A percentile compares a stretch with the other conserved stretches of the same genome.
Conservation (phyloP, 805 yeast genomes). For the Ogataea haglerorum region DNA sequence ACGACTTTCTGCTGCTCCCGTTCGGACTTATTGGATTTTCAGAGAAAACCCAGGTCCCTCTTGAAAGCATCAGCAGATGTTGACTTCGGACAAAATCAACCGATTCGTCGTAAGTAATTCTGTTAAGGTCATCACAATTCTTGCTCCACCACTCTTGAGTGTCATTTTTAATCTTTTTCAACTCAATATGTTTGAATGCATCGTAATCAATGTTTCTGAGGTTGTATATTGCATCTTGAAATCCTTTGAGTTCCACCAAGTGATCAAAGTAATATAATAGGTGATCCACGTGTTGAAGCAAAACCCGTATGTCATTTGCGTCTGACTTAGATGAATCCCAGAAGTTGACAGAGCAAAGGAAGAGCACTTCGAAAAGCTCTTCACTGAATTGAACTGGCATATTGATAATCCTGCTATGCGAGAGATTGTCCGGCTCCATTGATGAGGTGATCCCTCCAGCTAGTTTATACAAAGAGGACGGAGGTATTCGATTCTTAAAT, state of each 20-base stretch:
- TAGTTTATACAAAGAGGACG: neutral
- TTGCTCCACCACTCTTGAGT: constrained; percentile 40
- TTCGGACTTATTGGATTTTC: constrained; percentile 43
- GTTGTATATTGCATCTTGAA: constrained; percentile 45
- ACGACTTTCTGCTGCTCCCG: constrained; percentile 20
- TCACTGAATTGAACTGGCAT: constrained; percentile 45
- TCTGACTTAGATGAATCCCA: constrained; percentile 66
- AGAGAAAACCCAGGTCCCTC: constrained; percentile 78
- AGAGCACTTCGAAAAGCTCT: constrained; percentile 50
- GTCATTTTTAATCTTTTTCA: constrained; percentile 36
- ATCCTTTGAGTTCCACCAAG: constrained; percentile 17
- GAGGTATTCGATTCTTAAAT: constrained; percentile 42
- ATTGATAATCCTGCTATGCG: neutral
- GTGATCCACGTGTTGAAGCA: constrained; percentile 43
- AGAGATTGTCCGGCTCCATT: neutral
- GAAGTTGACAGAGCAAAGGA: constrained; percentile 54
- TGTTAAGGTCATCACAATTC: constrained; percentile 47
- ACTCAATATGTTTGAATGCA: constrained; percentile 53
- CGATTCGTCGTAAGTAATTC: constrained; percentile 52
- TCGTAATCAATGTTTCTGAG: constrained; percentile 43
- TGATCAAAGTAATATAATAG: constrained; percentile 30
- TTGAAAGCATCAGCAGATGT: constrained; percentile 64
- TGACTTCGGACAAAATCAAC: constrained; percentile 72
- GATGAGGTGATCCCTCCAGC: too few relatives aligned
- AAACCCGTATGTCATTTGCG: constrained; percentile 47